Percentiles rank a stretch among this genome's conserved stretches.
These are phyloP conservation scores for Tetrahymena elliotti DNA, from an alignment of 73 alveolate genomes.

Conservation along the genomic window DNA sequence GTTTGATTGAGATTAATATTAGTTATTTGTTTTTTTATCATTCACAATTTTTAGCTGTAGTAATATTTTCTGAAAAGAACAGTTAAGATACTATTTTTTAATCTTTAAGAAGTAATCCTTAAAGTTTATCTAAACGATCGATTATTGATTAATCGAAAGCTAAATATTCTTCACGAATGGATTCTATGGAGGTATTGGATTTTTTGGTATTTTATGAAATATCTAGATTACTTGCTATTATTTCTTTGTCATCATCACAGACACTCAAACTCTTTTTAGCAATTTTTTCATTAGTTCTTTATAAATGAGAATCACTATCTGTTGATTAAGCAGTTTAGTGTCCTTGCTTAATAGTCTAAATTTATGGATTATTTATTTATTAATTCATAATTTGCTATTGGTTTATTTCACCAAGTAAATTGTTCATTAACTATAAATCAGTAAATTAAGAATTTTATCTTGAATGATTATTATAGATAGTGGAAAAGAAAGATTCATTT, in stretches of 20 bases:
- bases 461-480: not conserved
- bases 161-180: not conserved
- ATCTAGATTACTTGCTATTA: not conserved
- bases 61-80: not conserved
- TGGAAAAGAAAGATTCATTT: not conserved
- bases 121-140: not conserved
- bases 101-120: not conserved
- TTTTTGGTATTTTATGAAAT: not conserved
- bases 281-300: not conserved
- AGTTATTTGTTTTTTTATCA: too few species aligned
- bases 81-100: not conserved
- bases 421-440: not conserved
- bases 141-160: not conserved
- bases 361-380: not conserved
- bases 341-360: not conserved
- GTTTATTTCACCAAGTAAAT: not conserved
- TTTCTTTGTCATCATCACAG: not conserved
- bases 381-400: not conserved
- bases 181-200: not conserved
- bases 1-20: too few species aligned
- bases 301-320: not conserved
- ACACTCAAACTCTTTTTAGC: not conserved
- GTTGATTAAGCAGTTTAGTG: not conserved
- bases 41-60: not conserved
- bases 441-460: not conserved